Evolutionary conservation across 176 grass and related monocot genomes (phyloP).

Genomic region (Oryza meridionalis): DNA sequence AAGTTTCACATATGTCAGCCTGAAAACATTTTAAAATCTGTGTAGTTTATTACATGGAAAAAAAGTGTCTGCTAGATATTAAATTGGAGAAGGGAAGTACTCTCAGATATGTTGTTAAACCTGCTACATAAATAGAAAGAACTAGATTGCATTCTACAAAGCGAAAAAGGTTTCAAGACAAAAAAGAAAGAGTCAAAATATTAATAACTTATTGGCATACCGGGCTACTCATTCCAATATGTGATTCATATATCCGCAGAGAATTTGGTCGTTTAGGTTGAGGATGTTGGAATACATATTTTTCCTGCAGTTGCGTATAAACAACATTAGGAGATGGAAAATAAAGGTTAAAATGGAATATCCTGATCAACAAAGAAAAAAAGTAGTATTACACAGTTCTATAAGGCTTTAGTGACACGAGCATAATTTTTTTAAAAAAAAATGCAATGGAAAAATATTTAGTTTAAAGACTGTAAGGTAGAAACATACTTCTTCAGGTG

Average conservation of each 20-base stretch:
- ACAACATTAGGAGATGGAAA: conserved; percentile 18
- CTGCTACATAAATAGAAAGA: neutral
- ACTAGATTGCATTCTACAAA: neutral
- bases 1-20: neutral
- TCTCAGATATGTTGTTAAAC: neutral
- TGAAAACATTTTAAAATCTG: conserved; percentile 21
- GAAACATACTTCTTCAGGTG: conserved; percentile 74
- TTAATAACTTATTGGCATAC: conserved; percentile 47
- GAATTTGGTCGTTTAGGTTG: conserved; percentile 90
- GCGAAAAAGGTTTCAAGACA: neutral
- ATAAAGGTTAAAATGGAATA: neutral
- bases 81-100: neutral
- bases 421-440: conserved; percentile 13
- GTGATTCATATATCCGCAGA: conserved; percentile 91
- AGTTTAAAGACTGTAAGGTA: conserved; percentile 39
- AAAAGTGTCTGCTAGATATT: neutral
- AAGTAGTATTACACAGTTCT: neutral
- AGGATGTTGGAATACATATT: conserved; percentile 85
- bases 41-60: conserved; percentile 3
- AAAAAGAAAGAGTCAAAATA: neutral
- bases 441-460: conserved; percentile 48
- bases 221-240: conserved; percentile 97
- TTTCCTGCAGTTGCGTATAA: conserved; percentile 70
- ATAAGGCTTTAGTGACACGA: conserved; percentile 19
- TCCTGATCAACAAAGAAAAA: neutral